Evolutionary conservation across 2,329 filamentous ascomycete species (phyloP).

Genomic region (Plenodomus lindquistii): DNA sequence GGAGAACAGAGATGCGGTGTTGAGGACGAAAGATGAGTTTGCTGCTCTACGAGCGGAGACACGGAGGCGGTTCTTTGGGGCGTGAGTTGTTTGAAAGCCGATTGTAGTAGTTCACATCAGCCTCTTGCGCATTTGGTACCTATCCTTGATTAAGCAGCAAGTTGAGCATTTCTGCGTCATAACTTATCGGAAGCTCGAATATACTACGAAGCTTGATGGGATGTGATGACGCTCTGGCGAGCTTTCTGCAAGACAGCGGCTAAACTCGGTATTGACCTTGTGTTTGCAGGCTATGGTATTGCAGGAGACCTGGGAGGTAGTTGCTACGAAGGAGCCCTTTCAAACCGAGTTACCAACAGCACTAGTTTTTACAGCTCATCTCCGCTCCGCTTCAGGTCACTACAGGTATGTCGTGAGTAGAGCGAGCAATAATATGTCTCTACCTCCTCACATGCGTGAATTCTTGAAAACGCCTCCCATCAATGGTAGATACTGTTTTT

Average conservation of each 20-base stretch:
- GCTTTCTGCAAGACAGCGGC: conserved; percentile 1
- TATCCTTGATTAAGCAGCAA: not conserved
- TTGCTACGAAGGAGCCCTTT: too few species aligned
- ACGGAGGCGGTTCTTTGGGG: conserved; percentile 23
- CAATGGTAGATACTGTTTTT: too few species aligned
- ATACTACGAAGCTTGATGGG: not conserved
- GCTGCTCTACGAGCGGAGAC: conserved; percentile 30
- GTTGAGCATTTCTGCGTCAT: not conserved
- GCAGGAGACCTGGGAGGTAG: too few species aligned
- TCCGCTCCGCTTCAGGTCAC: too few species aligned
- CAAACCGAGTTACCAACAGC: too few species aligned
- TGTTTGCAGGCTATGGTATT: too few species aligned
- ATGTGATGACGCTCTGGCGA: not conserved
- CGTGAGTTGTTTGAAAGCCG: not conserved
- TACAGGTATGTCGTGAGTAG: too few species aligned
- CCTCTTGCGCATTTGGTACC: not conserved
- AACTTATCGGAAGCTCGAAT: not conserved
- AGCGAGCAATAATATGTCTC: too few species aligned
- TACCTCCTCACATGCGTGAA: too few species aligned
- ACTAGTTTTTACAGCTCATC: too few species aligned
- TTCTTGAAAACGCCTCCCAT: too few species aligned
- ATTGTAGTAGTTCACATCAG: not conserved
- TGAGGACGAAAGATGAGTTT: conserved; percentile 46
- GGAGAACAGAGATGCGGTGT: conserved; percentile 64
- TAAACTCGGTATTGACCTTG: conserved; percentile 5